These are phyloP conservation scores for Vaccinium myrtillus DNA, from an alignment of 148 eudicot species.

Conservation along the genomic window DNA sequence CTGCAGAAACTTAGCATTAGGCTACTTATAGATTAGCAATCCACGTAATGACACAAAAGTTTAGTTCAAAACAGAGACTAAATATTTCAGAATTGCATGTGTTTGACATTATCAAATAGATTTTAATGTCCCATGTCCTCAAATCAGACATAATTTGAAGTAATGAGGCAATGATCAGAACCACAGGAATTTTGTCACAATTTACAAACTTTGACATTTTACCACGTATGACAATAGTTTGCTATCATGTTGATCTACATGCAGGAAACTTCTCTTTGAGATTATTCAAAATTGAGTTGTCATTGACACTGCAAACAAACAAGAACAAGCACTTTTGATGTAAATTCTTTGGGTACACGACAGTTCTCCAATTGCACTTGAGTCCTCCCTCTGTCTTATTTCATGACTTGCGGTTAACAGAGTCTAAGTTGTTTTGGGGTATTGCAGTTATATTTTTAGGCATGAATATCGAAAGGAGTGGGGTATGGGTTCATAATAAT, in stretches of 20 bases:
- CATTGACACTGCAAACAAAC: neutral
- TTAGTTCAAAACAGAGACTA: neutral
- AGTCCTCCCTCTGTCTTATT: neutral
- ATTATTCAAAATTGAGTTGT: neutral
- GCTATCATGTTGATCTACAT: neutral
- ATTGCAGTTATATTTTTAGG: neutral
- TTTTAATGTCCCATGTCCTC: neutral
- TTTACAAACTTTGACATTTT: neutral
- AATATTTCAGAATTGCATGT: neutral
- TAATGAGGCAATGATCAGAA: neutral
- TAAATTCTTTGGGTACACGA: neutral
- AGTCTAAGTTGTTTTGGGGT: neutral
- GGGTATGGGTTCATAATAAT: neutral
- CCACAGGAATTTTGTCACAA: neutral
- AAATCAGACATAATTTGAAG: neutral
- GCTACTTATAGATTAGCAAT: neutral
- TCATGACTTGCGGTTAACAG: no score
- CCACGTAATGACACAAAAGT: neutral
- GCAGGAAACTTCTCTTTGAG: neutral
- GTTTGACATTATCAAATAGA: neutral
- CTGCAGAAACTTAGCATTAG: slow-evolving; percentile 32
- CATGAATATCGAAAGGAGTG: neutral
- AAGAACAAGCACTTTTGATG: neutral
- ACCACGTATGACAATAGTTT: neutral
- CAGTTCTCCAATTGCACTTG: neutral